Percentiles rank a stretch among this genome's conserved stretches.
These are phyloP conservation scores for Leucaena leucocephala DNA, from an alignment of 306 rosid species.

Conservation along the genomic window DNA sequence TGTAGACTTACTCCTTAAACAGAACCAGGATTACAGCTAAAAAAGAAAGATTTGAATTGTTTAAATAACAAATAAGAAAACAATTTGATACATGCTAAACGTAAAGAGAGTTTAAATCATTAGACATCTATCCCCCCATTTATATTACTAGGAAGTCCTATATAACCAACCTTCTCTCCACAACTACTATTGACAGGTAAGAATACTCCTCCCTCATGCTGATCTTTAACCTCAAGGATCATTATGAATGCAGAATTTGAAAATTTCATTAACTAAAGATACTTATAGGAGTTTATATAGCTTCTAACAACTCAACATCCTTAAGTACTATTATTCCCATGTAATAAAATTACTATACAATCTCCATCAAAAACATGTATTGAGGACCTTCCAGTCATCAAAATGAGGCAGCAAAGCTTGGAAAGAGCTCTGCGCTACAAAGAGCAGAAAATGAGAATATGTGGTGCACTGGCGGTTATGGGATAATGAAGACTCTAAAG, in stretches of 20 bases:
- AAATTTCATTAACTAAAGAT: neutral
- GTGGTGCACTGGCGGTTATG: neutral
- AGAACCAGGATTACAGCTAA: neutral
- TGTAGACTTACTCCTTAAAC: neutral
- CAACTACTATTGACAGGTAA: neutral
- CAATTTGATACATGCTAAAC: neutral
- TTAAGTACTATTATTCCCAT: neutral
- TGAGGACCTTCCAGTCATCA: neutral
- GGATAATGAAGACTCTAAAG: neutral
- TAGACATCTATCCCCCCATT: neutral
- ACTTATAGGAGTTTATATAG: neutral
- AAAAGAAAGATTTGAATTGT: neutral
- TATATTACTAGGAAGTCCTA: neutral
- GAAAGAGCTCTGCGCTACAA: neutral
- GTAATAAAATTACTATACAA: neutral
- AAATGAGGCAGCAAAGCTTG: slow-evolving; percentile 1
- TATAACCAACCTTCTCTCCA: neutral
- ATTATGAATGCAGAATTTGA: neutral
- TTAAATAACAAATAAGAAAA: neutral
- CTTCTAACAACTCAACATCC: neutral
- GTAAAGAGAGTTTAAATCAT: neutral
- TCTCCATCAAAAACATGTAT: neutral
- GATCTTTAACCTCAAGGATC: neutral
- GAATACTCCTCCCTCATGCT: neutral
- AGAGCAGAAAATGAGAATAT: neutral